Base-by-base conservation (phyloP, 441 rosid genomes). In the Populus trichocarpa region DNA sequence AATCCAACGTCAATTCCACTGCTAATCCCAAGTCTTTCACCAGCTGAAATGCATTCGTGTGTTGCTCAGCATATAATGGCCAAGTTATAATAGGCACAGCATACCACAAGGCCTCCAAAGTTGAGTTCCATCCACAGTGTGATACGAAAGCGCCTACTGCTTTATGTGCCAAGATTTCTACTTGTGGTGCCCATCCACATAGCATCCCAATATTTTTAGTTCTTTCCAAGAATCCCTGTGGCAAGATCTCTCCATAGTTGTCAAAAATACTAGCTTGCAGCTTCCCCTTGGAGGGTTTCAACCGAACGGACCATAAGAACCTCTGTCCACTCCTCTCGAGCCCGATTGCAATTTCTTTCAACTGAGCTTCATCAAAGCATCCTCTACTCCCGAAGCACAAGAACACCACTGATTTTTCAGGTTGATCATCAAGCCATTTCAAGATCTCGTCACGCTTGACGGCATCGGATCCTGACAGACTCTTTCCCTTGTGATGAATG, bases 381-480 rank as follows among this genome's bases (percentile, higher is more conserved):
- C 57, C 57, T 46, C 57, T 6, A 14, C 57, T 46, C 5, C 57
- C 57, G 57, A 46, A 46, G 30, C 30, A 28, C 30, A 28, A 3
- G 30, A 28, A 28, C 30, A 28, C 30, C 30, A 28, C 30, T 28
- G 30, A 28, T 28, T 28, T 28, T 28, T 28, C 30, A 28, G 30
- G 30, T 28, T 28, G 30, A 28, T 28, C 77, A 91, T 46, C 57
- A 4, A 46, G 57, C 57, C 57, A 46, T 46, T 46, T 46, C 57
- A 46, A 46, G 57, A 46, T 46, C 57, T 14, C 57, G 57, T 28
- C 30, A 28, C 30, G 30, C 30, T 28, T 28, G 30, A 28, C 30
- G 30, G 3, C 30, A 28, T 28, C 67, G 4, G 57, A 46, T 46
- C 57, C 20, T 46, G 57, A 46, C 18, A 14, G 20, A 14, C 57